A percentile compares a stretch with the other conserved stretches of the same genome.
Evolutionary conservation across 176 grass and related monocot genomes (phyloP).

Genomic region (Areca catechu): DNA sequence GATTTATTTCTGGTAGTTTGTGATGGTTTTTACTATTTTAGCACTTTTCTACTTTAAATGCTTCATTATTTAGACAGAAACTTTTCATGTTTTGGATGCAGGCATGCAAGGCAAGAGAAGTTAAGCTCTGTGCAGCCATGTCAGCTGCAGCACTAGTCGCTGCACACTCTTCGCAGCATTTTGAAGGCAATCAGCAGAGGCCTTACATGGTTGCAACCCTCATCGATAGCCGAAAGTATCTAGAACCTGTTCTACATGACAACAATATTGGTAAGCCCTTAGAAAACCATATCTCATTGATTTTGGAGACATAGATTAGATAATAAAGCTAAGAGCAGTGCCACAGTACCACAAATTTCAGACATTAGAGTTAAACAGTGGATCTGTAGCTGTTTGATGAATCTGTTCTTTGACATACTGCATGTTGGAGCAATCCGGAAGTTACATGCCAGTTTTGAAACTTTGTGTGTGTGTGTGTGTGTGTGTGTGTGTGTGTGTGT

Average conservation of each 20-base stretch:
- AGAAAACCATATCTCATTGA: neutral
- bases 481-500: too few relatives aligned
- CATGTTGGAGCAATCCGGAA: too few relatives aligned
- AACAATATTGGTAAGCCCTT: slow-evolving; percentile 47
- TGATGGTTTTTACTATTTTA: too few relatives aligned
- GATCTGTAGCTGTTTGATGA: too few relatives aligned
- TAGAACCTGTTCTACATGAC: slow-evolving; percentile 50
- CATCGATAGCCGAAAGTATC: slow-evolving; percentile 60
- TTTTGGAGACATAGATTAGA: too few relatives aligned
- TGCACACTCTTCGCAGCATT: slow-evolving; percentile 40
- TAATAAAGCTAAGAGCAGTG: too few relatives aligned
- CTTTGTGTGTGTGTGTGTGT: too few relatives aligned
- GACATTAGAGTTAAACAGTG: too few relatives aligned
- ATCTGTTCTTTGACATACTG: neutral
- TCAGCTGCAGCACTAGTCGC: slow-evolving; percentile 61
- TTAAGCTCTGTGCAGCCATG: slow-evolving; percentile 59
- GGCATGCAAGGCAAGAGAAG: slow-evolving; percentile 71
- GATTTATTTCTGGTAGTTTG: too few relatives aligned
- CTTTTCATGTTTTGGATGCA: slow-evolving; percentile 1
- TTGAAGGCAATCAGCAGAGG: slow-evolving; percentile 36
- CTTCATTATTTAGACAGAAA: neutral
- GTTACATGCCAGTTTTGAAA: too few relatives aligned
- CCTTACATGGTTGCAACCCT: slow-evolving; percentile 56
- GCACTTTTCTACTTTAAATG: neutral
- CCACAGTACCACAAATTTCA: too few relatives aligned